Conservation (phyloP, 176 grass and related monocot genomes). For the Carex kokanica region DNA sequence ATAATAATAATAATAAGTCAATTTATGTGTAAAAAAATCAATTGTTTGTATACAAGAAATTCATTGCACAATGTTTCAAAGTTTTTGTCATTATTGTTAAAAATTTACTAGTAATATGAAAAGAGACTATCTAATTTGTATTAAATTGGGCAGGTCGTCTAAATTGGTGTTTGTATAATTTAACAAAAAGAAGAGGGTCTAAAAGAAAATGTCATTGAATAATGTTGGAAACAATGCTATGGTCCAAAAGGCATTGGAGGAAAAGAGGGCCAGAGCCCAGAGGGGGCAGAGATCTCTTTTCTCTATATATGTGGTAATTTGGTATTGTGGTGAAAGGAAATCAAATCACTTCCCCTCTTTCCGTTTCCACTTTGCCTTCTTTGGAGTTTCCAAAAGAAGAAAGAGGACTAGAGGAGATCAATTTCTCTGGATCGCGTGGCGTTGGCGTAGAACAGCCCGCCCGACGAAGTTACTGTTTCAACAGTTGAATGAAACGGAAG, state of each 20-base stretch:
- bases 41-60: background rate
- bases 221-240: background rate
- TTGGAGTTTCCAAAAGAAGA: slow-evolving; percentile 29
- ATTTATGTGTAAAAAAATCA: background rate
- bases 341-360: slow-evolving; percentile 26
- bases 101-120: background rate
- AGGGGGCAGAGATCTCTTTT: background rate
- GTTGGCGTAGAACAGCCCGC: background rate
- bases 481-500: background rate
- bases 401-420: background rate
- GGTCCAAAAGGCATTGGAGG: slow-evolving; percentile 4
- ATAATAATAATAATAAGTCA: background rate
- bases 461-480: background rate
- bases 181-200: background rate
- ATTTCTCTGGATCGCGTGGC: no score
- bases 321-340: slow-evolving; percentile 13
- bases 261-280: background rate
- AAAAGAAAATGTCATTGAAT: background rate
- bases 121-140: background rate
- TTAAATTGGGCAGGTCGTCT: no score
- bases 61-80: background rate
- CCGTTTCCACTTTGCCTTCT: slow-evolving; percentile 13
- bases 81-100: background rate
- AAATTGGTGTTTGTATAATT: background rate
- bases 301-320: no score